A percentile compares a stretch with the other conserved stretches of the same genome.
Conservation (phyloP, 768 basidiomycete species). For the Paxillus involutus region DNA sequence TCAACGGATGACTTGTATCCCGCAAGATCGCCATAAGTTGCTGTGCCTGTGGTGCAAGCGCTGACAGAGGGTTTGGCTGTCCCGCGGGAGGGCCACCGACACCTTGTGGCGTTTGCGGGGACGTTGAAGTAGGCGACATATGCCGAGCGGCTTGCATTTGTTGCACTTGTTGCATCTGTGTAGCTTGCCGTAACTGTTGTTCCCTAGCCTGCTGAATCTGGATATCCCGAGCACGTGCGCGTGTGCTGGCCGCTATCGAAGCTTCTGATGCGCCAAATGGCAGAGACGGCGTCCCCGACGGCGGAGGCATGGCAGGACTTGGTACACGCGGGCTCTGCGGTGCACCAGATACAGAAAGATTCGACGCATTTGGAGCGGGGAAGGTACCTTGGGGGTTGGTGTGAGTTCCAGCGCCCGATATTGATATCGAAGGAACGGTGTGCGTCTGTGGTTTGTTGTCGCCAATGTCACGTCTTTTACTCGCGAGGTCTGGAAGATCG, state of each 20-base stretch:
- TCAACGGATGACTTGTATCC: constrained; percentile 53
- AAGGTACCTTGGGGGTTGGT: constrained; percentile 22
- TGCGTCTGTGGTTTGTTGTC: constrained; percentile 51
- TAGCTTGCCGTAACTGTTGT: constrained; percentile 33
- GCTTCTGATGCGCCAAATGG: constrained; percentile 33
- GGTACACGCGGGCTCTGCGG: constrained; percentile 34
- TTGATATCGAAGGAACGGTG: constrained; percentile 12
- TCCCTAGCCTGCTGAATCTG: constrained; percentile 37
- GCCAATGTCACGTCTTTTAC: constrained; percentile 71
- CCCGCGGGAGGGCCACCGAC: constrained; percentile 5
- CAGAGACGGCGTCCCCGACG: constrained; percentile 28
- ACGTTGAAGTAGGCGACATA: constrained; percentile 41
- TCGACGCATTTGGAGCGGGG: constrained; percentile 17
- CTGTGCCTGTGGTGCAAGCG: constrained; percentile 36
- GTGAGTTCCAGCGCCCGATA: constrained; percentile 16
- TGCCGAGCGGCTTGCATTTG: constrained; percentile 37
- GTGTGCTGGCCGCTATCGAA: constrained; percentile 31
- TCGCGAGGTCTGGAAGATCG: constrained; percentile 43
- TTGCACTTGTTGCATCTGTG: constrained; percentile 35
- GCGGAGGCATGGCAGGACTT: constrained; percentile 32
- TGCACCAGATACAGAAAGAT: constrained; percentile 11
- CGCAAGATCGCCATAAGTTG: constrained; percentile 52
- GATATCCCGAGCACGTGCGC: constrained; percentile 33
- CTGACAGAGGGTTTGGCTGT: constrained; percentile 16
- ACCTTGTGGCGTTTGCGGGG: constrained; percentile 20